A percentile compares a stretch with the other conserved stretches of the same genome.
Evolutionary conservation across 805 yeast species (phyloP).

Genomic region (Wilhelminamyces savonicus): DNA sequence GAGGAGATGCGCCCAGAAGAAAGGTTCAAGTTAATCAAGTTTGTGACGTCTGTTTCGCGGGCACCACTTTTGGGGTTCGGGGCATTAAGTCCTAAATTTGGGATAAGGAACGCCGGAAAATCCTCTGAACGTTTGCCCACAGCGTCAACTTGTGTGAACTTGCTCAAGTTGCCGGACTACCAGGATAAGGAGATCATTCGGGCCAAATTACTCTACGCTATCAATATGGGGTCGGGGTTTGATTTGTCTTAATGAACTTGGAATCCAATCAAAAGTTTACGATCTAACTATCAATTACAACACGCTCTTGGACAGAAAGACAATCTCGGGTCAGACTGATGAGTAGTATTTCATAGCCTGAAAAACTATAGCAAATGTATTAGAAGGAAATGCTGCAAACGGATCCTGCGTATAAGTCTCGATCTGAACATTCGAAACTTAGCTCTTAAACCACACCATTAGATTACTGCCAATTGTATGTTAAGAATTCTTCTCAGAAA

Average conservation of each 20-base stretch:
- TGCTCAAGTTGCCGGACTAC: constrained; percentile 83
- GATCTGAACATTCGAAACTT: no score
- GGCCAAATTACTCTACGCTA: constrained; percentile 68
- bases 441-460: no score
- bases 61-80: constrained; percentile 88
- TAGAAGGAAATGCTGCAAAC: no score
- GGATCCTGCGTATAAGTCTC: no score
- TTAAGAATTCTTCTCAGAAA: no score
- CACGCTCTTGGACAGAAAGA: no score
- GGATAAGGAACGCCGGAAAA: constrained; percentile 63
- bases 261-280: no score
- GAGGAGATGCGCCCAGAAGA: constrained; percentile 62
- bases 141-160: constrained; percentile 87
- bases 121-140: constrained; percentile 68
- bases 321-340: no score
- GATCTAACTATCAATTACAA: no score
- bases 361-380: no score
- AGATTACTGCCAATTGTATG: no score
- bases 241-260: constrained; percentile 46
- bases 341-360: no score
- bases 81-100: constrained; percentile 59
- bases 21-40: constrained; percentile 62
- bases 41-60: constrained; percentile 87
- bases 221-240: constrained; percentile 79
- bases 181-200: constrained; percentile 33